phyloP scores from a whole-genome alignment of 768 basidiomycete genomes.

The Trametes cingulata region DNA sequence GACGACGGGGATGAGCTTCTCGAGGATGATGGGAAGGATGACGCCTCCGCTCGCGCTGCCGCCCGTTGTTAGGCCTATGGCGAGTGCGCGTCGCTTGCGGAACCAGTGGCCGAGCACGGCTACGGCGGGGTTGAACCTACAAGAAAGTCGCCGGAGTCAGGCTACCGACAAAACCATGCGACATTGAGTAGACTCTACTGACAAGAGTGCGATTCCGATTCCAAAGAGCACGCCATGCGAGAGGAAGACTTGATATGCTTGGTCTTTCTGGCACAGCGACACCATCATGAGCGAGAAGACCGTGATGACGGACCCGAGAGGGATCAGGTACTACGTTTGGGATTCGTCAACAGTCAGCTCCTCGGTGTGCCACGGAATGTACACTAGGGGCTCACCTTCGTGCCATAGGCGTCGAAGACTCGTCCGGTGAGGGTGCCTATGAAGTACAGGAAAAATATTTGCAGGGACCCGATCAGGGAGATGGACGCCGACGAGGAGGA shows the following conservation, averaged over 20 bases:
- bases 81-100: constrained; percentile 36
- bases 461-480: constrained; percentile 31
- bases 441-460: constrained; percentile 31
- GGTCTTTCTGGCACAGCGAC: constrained; percentile 27
- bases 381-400: constrained; percentile 14
- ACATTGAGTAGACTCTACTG: not conserved
- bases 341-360: not conserved
- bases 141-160: not conserved
- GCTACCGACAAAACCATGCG: no score
- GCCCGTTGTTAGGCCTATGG: constrained; percentile 38
- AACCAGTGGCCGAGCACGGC: constrained; percentile 40
- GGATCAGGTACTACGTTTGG: constrained; percentile 22
- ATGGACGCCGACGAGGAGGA: constrained; percentile 30
- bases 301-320: constrained; percentile 25
- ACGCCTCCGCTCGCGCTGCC: constrained; percentile 50
- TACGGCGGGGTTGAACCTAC: constrained; percentile 36
- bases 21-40: constrained; percentile 53
- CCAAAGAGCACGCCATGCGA: constrained; percentile 35
- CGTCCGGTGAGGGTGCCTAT: constrained; percentile 27
- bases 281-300: constrained; percentile 32
- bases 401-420: constrained; percentile 32
- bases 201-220: constrained; percentile 31
- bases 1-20: constrained; percentile 39
- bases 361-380: not conserved
- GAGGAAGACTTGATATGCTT: constrained; percentile 34